Conservation (phyloP, 2,329 filamentous ascomycete species). For the Botrytis cinerea region DNA sequence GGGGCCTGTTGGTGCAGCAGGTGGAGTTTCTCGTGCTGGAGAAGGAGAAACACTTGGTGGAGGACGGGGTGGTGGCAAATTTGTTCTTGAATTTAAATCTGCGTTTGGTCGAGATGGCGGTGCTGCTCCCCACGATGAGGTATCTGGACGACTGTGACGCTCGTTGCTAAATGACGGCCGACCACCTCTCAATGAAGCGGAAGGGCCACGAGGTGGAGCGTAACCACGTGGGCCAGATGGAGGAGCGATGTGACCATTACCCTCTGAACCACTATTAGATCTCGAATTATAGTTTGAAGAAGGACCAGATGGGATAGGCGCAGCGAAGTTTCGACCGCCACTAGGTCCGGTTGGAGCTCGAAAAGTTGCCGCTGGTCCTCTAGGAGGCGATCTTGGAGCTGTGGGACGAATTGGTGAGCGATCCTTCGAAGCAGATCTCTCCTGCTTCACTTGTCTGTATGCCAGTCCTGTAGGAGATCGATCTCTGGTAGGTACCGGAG, state of each 20-base stretch:
- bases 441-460: slow-evolving; percentile 36
- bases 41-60: slow-evolving; percentile 38
- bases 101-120: slow-evolving; percentile 31
- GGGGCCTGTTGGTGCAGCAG: slow-evolving; percentile 37
- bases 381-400: slow-evolving; percentile 40
- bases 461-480: slow-evolving; percentile 36
- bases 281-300: slow-evolving; percentile 27
- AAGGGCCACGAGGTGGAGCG: slow-evolving; percentile 34
- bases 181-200: slow-evolving; percentile 37
- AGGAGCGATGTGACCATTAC: slow-evolving; percentile 28
- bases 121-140: slow-evolving; percentile 37
- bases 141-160: slow-evolving; percentile 36
- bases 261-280: slow-evolving; percentile 31
- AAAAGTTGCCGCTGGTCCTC: slow-evolving; percentile 40
- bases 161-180: slow-evolving; percentile 39
- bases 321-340: slow-evolving; percentile 37
- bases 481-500: slow-evolving; percentile 36
- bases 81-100: slow-evolving; percentile 28
- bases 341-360: slow-evolving; percentile 42
- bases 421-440: slow-evolving; percentile 40
- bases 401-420: slow-evolving; percentile 37
- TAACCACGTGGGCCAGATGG: slow-evolving; percentile 43
- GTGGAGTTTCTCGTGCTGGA: slow-evolving; percentile 31
- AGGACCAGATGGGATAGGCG: slow-evolving; percentile 30
- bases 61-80: slow-evolving; percentile 31